Evolutionary conservation across 1,284 basidiomycete species (phyloP), one percentile per base, ranked within the genome.

Genomic region (Fomitopsis pinicola): DNA sequence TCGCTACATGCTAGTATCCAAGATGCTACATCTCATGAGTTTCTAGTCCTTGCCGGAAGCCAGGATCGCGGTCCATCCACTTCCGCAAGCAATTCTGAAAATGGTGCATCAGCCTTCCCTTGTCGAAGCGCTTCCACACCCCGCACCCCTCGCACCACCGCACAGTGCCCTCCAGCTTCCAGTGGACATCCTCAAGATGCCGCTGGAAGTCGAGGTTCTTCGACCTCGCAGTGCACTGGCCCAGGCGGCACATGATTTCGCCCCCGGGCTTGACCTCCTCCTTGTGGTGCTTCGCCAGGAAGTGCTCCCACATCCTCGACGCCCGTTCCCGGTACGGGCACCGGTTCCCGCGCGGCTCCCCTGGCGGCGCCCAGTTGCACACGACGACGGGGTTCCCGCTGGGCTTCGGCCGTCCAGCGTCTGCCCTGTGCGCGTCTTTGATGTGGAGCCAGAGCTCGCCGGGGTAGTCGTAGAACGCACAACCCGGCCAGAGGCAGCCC

Each of bases 111-210:
- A 54, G 35, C 22, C 52, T n/a, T 8, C 36, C 36, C 19, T 54
- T 54, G n/a, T 54, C 52, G 52, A 36, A 54, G 33, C 52, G 33
- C 52, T 54, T 54, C 52, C 52, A 54, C 52, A 54, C 35, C 35
- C 52, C 52, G 52, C 52, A 54, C 35, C 52, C 52, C 35, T 54
- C 52, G 52, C 52, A 54, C 52, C 52, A 54, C 35, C 52, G 52
- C 52, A 54, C 52, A 12, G 52, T 54, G 35, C 52, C 52, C n/a
- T 54, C 52, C 52, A 54, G 52, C 36, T 54, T 54, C 52, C 52
- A 54, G 35, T 54, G 52, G 35, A 54, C 52, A 40, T 54, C 52
- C 36, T 54, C 52, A 17, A 54, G 33, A 40, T 54, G 52, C 35
- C 52, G 14, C 52, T 54, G 52, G 52, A 54, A 54, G 35, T 54